Evolutionary conservation across 257 asterid species (phyloP).

Genomic region (Jasminum sambac): DNA sequence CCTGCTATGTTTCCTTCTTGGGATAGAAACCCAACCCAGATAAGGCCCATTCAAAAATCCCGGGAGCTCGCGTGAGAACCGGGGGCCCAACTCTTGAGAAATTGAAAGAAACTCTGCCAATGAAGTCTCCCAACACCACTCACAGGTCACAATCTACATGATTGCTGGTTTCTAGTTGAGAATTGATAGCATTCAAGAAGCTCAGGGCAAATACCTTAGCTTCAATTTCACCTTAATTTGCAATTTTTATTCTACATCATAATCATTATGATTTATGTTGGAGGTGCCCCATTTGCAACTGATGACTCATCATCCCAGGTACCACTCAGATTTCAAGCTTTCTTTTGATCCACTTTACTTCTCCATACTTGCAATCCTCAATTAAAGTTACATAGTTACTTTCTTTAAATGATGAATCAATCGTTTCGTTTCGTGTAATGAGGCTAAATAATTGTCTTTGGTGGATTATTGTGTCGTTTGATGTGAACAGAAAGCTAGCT

Average conservation of each 20-base stretch:
- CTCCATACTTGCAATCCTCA: neutral
- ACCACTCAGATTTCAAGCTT: neutral
- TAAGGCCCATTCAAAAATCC: too few relatives aligned
- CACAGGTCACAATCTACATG: too few relatives aligned
- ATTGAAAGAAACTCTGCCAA: too few relatives aligned
- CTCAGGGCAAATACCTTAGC: neutral
- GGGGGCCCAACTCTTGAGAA: too few relatives aligned
- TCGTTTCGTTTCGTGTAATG: neutral
- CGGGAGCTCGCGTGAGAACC: too few relatives aligned
- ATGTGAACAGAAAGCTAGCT: neutral
- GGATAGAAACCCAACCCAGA: too few relatives aligned
- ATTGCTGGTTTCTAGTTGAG: too few relatives aligned
- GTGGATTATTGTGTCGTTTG: conserved; percentile 14
- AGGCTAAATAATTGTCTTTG: neutral
- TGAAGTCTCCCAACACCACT: too few relatives aligned
- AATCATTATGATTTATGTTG: conserved; percentile 64
- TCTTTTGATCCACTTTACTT: neutral
- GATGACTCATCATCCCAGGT: conserved; percentile 58
- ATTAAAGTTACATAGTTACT: neutral
- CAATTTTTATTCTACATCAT: neutral
- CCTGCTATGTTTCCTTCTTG: too few relatives aligned
- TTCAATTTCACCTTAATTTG: neutral
- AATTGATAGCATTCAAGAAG: neutral
- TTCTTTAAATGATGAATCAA: neutral
- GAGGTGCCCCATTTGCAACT: conserved; percentile 47